Evolutionary conservation across 2,329 filamentous ascomycete genomes (phyloP), one percentile per base, ranked within the genome.

Genomic region (Coniochaeta sp.): DNA sequence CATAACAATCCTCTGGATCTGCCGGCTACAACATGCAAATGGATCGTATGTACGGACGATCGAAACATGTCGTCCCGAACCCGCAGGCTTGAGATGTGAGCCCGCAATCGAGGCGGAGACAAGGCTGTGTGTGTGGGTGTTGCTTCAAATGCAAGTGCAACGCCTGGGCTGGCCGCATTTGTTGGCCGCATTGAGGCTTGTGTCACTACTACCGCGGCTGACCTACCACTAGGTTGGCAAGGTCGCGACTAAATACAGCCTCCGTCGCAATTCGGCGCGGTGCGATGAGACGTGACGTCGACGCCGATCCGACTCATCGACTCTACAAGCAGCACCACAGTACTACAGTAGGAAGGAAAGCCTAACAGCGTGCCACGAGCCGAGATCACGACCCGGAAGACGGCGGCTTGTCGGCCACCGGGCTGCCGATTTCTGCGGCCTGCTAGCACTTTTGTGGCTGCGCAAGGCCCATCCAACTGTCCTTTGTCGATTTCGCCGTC

Each of bases 121-220:
- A 52, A 52, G 47, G 47, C 47, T 52, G 47, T 30, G 42, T 44
- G 40, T 47, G 42, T 14, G 42, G 42, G 22, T 47, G 42, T 28
- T 30, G 24, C 47, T 52, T 28, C 17, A 17, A 14, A 26, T 28
- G 26, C 24, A 52, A 52, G 24, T 6, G 47, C 47, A 52, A 30
- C 24, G 47, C 47, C 24, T 30, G 7, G 14, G 24, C 24, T 30
- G 47, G 47, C 47, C 47, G 47, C 47, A 40, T n/a, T 2, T 16
- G 47, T 52, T 52, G 47, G 47, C 47, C 47, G 47, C 47, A 52
- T 52, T 28, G 47, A 52, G 47, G 47, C 47, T 52, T 52, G 47
- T 52, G 47, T 52, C 47, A 52, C 47, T 30, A 52, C 47, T 24
- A 28, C 47, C 47, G 47, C 47, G 47, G 47, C 47, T 52, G 47